Evolutionary conservation across 176 grass and related monocot genomes (phyloP).

Genomic region (Alloteropsis semialata): DNA sequence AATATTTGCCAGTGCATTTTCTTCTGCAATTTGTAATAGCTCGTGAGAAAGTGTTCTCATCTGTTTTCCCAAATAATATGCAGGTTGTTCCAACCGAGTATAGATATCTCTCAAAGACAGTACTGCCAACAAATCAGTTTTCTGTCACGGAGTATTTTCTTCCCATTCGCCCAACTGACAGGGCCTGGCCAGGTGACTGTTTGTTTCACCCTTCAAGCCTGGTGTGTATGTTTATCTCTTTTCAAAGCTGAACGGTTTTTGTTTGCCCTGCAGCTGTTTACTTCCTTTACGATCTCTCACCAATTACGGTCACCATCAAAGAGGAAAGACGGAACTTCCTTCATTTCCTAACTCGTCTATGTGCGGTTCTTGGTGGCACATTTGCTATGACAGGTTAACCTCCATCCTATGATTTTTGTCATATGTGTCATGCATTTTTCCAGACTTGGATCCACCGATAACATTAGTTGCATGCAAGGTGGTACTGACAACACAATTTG

Average conservation of each 20-base stretch:
- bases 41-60: not conserved
- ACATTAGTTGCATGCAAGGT: not conserved
- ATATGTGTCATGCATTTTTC: not conserved
- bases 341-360: slow-evolving; percentile 92
- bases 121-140: slow-evolving; percentile 96
- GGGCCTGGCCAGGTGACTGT: slow-evolving; percentile 82
- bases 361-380: slow-evolving; percentile 96
- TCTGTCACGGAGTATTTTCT: slow-evolving; percentile 97
- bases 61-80: slow-evolving; percentile 33
- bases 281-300: slow-evolving; percentile 97
- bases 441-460: not conserved
- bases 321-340: slow-evolving; percentile 95
- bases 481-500: not conserved
- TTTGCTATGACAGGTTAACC: slow-evolving; percentile 92
- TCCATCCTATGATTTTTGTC: slow-evolving; percentile 2
- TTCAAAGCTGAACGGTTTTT: slow-evolving; percentile 17
- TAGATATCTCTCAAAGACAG: slow-evolving; percentile 85
- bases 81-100: slow-evolving; percentile 99
- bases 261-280: slow-evolving; percentile 65
- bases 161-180: slow-evolving; percentile 61
- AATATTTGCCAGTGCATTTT: not conserved
- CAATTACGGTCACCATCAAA: slow-evolving; percentile 96
- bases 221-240: not conserved
- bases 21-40: not conserved
- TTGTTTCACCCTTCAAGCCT: not conserved